phyloP scores from a whole-genome alignment of 2,329 filamentous ascomycete species.

The Xenosphaeropsis pyriputrescens region DNA sequence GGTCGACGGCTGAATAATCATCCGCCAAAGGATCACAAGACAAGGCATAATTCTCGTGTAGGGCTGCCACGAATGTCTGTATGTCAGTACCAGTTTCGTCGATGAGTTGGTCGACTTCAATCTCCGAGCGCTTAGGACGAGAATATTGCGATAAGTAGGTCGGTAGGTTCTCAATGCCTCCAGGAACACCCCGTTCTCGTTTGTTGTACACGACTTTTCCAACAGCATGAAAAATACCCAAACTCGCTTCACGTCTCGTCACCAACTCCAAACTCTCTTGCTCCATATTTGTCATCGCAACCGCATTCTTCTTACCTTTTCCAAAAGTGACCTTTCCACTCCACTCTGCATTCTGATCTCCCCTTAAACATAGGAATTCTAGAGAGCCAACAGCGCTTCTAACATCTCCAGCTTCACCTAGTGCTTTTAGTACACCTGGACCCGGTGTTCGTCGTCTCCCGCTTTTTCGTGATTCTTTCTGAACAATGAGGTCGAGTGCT shows the following conservation, averaged over 20 bases:
- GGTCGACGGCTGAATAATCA: conserved; percentile 53
- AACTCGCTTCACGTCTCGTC: conserved; percentile 72
- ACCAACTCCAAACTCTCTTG: conserved; percentile 66
- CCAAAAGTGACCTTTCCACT: conserved; percentile 54
- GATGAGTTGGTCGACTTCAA: conserved; percentile 62
- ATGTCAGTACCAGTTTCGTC: conserved; percentile 90
- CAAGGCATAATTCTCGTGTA: conserved; percentile 86
- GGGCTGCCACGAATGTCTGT: conserved; percentile 73
- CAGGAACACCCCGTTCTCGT: conserved; percentile 34
- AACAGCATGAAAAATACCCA: conserved; percentile 92
- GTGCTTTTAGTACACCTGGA: conserved; percentile 58
- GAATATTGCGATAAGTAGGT: conserved; percentile 39
- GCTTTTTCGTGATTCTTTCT: conserved; percentile 73
- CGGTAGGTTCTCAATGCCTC: conserved; percentile 40
- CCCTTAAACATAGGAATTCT: conserved; percentile 81
- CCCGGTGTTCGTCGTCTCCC: conserved; percentile 64
- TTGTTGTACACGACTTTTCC: conserved; percentile 97
- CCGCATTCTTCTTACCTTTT: conserved; percentile 48
- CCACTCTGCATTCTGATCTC: conserved; percentile 62
- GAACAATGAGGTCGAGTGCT: conserved; percentile 66
- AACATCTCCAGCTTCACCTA: conserved; percentile 83
- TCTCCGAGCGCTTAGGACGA: conserved; percentile 47
- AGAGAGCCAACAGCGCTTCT: conserved; percentile 84
- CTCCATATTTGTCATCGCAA: conserved; percentile 63
- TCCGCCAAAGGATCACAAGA: conserved; percentile 55